Conservation (phyloP, 768 basidiomycete species). For the Lenzites betulinus region DNA sequence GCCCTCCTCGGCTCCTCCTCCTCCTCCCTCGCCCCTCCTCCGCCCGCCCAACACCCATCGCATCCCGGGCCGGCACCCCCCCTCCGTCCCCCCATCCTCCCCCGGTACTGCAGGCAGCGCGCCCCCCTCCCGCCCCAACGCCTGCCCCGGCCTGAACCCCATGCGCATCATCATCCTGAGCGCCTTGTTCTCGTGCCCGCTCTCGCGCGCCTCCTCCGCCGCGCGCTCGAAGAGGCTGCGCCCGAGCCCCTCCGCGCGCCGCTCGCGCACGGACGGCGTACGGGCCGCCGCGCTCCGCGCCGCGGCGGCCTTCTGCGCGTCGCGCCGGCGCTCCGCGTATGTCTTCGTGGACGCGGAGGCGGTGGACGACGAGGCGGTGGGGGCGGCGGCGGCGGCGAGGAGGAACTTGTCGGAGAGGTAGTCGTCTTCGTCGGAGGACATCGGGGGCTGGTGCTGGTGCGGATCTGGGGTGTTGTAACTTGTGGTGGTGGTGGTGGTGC, state of each 20-base stretch:
- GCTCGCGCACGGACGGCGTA: slow-evolving; percentile 69
- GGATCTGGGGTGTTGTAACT: too few relatives aligned
- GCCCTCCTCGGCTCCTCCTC: slow-evolving; percentile 10
- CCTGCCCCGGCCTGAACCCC: slow-evolving; percentile 87
- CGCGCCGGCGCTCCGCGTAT: slow-evolving; percentile 72
- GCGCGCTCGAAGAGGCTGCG: slow-evolving; percentile 82
- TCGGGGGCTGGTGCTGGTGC: too few relatives aligned
- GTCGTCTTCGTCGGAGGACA: slow-evolving; percentile 62
- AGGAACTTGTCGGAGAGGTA: slow-evolving; percentile 91
- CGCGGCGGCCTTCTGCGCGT: slow-evolving; percentile 53
- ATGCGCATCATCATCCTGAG: slow-evolving; percentile 92
- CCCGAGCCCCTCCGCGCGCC: slow-evolving; percentile 75
- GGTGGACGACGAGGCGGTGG: too few relatives aligned
- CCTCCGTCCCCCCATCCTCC: not conserved
- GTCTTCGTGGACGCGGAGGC: slow-evolving; percentile 49
- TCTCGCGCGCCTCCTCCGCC: slow-evolving; percentile 54
- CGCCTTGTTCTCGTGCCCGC: slow-evolving; percentile 67
- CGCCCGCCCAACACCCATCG: too few relatives aligned
- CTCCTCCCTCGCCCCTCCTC: slow-evolving; percentile 1
- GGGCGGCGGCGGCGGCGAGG: slow-evolving; percentile 34
- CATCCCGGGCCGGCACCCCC: not conserved
- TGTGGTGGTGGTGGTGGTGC: not conserved
- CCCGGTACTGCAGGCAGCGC: too few relatives aligned
- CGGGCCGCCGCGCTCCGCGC: slow-evolving; percentile 23
- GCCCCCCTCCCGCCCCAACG: slow-evolving; percentile 52